Base-by-base conservation (phyloP, 495 filamentous ascomycete genomes). In the Chaetomium fimeti region DNA sequence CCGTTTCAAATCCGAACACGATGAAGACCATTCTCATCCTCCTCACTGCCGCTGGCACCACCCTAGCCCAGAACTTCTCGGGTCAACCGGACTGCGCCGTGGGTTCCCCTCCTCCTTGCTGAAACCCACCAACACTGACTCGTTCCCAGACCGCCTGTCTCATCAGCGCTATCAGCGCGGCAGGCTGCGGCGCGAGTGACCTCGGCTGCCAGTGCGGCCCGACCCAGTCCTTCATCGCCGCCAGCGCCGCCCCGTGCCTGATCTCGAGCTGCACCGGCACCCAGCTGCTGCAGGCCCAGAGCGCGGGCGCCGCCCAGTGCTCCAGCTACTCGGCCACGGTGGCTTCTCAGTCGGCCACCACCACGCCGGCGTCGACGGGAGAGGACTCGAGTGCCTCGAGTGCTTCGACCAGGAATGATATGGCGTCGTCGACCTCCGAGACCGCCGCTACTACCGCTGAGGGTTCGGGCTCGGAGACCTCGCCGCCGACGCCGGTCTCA, bases 71-170 rank as follows among this genome's bases (percentile, higher is more conserved):
- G 40, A 64, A 76, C 66, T 48, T 77, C 40, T 29, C 60, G 6
- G 75, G 71, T 55, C 70, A 74, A 53, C 76, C 76, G 0, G 57
- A 53, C n/a, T 78, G 76, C 62, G 75, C 76, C 32, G 75, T 76
- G 72, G 15, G 70, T 68, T n/a, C 38, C 52, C 16, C 4, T 36
- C 32, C 42, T 24, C 6, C 20, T 5, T 22, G n/a, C 45, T 0
- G 24, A 20, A 27, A 45, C 8, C 36, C 24, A 13, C 36, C n/a
- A 24, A 18, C 20, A 22, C 54, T 56, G 6, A n/a, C 51, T 28
- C 24, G 24, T 3, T 8, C 5, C 15, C 29, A 75, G 71, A 74
- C 72, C 2, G 6, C 47, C 57, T 75, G 73, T 65, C 38, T 74
- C 42, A 42, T 58, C 48, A 62, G 64, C 5, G 72, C 71, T 56